These are phyloP conservation scores for Annona cherimola DNA, from an alignment of 164 flowering plant species.

Conservation along the genomic window DNA sequence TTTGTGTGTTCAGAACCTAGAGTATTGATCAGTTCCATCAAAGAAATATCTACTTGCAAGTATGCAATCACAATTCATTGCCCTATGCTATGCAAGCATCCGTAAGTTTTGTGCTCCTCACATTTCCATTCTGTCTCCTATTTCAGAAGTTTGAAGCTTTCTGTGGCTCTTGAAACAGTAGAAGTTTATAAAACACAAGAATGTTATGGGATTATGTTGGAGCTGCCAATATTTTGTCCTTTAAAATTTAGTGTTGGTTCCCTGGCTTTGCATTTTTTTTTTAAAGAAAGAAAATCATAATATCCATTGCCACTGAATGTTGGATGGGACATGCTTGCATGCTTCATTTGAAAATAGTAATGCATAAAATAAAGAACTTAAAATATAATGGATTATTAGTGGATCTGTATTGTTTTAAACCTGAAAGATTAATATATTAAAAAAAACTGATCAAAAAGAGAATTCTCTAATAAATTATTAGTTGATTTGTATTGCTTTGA, in stretches of 20 bases:
- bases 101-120: slow-evolving; percentile 45
- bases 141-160: not conserved
- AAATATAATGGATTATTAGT: no score
- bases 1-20: slow-evolving; percentile 88
- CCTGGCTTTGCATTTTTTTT: no score
- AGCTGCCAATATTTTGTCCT: not conserved
- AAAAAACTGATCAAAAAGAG: no score
- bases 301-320: not conserved
- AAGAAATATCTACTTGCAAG: slow-evolving; percentile 94
- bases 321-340: no score
- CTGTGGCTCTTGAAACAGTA: not conserved
- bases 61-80: slow-evolving; percentile 84
- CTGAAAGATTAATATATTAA: no score
- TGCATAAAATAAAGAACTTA: no score
- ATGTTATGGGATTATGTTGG: not conserved
- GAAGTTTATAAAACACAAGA: not conserved
- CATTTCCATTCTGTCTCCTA: slow-evolving; percentile 3
- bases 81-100: slow-evolving; percentile 95
- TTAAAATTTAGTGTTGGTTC: no score
- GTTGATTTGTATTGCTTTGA: no score
- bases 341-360: not conserved
- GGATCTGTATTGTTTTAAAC: no score
- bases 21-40: slow-evolving; percentile 79
- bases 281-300: not conserved
- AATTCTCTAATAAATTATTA: no score